Conservation (phyloP, 306 rosid species). For the Rosa chinensis region DNA sequence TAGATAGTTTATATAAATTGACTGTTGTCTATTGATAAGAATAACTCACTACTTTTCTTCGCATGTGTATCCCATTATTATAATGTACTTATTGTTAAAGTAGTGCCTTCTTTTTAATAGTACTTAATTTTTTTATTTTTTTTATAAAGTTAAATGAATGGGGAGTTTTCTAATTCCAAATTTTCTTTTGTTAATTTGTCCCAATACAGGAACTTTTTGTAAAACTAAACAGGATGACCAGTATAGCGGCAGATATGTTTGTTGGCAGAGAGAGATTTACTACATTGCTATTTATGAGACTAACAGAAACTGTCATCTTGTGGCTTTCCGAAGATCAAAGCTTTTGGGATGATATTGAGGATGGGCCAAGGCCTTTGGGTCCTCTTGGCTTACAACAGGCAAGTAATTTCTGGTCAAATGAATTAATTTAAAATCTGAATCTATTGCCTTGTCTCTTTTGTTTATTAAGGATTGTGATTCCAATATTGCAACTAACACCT, state of each 20-base stretch:
- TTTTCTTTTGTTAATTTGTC: slow-evolving; percentile 27
- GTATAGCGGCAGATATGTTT: slow-evolving; percentile 91
- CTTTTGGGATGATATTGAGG: slow-evolving; percentile 99
- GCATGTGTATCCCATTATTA: not conserved
- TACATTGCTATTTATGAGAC: slow-evolving; percentile 89
- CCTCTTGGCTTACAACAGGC: slow-evolving; percentile 97
- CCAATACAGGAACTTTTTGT: slow-evolving; percentile 79
- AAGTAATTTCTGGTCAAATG: slow-evolving; percentile 11
- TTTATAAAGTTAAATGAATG: not conserved
- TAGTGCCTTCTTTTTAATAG: not conserved
- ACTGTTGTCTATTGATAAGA: not conserved
- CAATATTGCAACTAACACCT: not conserved
- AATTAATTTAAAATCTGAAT: not conserved
- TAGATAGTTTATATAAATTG: not conserved
- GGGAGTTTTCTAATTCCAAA: slow-evolving; percentile 16
- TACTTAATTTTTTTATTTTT: not conserved
- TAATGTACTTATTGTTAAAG: not conserved
- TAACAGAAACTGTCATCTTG: slow-evolving; percentile 92
- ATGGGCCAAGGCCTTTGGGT: slow-evolving; percentile 88
- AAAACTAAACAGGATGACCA: slow-evolving; percentile 85
- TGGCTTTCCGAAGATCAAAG: slow-evolving; percentile 98
- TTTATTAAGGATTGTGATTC: not conserved
- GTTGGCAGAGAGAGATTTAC: slow-evolving; percentile 96
- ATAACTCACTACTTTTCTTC: not conserved
- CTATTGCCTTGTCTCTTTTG: not conserved